Conservation (phyloP, 2,329 filamentous ascomycete genomes). For the Colletotrichum godetiae region DNA sequence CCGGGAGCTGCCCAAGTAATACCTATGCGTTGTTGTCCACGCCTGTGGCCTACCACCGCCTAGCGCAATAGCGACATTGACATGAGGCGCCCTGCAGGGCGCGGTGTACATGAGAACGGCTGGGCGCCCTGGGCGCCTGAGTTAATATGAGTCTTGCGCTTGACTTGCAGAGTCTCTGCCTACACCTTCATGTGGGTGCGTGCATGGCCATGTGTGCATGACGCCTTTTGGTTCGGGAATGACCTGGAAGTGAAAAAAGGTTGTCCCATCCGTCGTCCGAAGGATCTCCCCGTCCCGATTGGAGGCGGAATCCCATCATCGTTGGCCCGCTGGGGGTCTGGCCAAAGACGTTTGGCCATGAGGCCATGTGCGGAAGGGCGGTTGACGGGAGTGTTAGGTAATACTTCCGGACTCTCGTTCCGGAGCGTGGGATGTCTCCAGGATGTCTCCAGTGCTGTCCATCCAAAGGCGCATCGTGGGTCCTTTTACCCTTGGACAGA, state of each 20-base stretch:
- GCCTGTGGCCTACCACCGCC: background rate
- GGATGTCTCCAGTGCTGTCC: background rate
- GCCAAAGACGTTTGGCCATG: background rate
- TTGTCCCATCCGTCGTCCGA: background rate
- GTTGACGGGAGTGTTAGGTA: slow-evolving; percentile 21
- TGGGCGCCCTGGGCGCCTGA: background rate
- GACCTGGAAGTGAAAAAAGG: background rate
- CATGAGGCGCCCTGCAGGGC: slow-evolving; percentile 30
- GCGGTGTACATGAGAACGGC: background rate
- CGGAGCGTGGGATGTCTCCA: slow-evolving; percentile 15
- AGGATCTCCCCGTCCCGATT: slow-evolving; percentile 7
- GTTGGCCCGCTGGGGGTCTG: background rate
- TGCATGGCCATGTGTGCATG: background rate
- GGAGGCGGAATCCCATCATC: slow-evolving; percentile 4
- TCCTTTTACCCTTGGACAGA: background rate
- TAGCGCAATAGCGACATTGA: background rate
- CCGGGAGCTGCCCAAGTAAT: background rate
- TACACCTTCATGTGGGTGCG: too few relatives aligned
- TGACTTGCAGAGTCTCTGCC: background rate
- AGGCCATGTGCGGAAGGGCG: slow-evolving; percentile 21
- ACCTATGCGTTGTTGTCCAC: background rate
- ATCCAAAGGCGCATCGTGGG: slow-evolving; percentile 9
- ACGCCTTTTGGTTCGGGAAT: slow-evolving; percentile 11
- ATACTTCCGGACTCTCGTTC: slow-evolving; percentile 19
- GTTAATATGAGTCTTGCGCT: slow-evolving; percentile 6